phyloP scores from a whole-genome alignment of 495 filamentous ascomycete species.

The Xylaria castorea region DNA sequence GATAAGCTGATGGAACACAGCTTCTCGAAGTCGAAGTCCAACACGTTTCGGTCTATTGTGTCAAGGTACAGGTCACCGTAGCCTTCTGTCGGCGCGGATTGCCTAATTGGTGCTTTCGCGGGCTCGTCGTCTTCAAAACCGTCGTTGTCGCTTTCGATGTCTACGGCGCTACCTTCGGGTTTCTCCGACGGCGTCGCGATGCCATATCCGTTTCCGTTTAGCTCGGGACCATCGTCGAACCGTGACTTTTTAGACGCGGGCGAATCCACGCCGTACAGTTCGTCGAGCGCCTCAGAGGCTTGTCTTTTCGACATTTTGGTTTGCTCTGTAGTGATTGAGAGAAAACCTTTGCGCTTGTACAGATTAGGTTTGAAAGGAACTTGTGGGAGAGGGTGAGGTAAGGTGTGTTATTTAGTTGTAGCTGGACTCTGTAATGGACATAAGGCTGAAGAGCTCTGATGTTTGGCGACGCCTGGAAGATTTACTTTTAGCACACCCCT shows the following conservation, averaged over 20 bases:
- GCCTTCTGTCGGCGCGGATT: conserved; percentile 81
- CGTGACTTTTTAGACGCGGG: conserved; percentile 80
- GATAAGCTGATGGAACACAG: conserved; percentile 93
- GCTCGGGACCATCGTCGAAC: conserved; percentile 61
- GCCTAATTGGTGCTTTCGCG: conserved; percentile 60
- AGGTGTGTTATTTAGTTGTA: neutral
- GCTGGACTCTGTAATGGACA: neutral
- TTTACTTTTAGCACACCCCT: conserved; percentile 23
- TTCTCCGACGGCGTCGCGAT: conserved; percentile 42
- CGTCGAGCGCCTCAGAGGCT: conserved; percentile 78
- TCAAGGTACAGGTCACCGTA: conserved; percentile 98
- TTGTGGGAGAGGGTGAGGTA: neutral
- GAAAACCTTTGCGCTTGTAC: neutral
- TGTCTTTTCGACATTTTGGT: conserved; percentile 65
- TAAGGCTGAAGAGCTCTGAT: conserved; percentile 13
- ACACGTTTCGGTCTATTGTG: conserved; percentile 86
- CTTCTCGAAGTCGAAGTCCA: conserved; percentile 98
- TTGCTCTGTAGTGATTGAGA: neutral
- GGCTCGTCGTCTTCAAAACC: conserved; percentile 52
- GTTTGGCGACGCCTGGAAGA: conserved; percentile 4
- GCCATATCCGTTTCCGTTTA: conserved; percentile 36
- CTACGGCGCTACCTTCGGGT: conserved; percentile 49
- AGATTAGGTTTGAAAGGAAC: neutral
- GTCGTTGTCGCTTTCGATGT: conserved; percentile 46
- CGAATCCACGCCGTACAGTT: conserved; percentile 62